Conservation (phyloP, 1,139 yeast species). For the Lodderomyces margitis region DNA sequence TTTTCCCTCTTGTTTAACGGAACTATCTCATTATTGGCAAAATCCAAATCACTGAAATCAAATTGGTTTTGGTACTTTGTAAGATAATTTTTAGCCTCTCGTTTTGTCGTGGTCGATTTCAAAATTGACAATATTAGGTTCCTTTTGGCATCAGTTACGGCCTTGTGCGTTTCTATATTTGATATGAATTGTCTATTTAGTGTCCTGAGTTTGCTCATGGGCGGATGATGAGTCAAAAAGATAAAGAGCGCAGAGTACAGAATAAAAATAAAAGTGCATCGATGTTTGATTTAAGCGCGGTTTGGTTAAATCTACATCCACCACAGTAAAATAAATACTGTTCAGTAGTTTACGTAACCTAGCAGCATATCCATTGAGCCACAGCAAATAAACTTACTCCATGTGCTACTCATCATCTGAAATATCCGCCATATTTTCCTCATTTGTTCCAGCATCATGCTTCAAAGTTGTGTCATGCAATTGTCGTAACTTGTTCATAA, state of each 20-base stretch:
- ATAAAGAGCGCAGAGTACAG: background rate
- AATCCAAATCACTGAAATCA: conserved; percentile 23
- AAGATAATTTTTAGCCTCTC: conserved; percentile 69
- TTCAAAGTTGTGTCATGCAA: conserved; percentile 43
- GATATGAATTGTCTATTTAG: conserved; percentile 37
- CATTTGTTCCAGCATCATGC: conserved; percentile 19
- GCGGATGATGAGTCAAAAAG: background rate
- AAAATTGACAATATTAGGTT: conserved; percentile 66
- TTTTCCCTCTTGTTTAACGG: conserved; percentile 22
- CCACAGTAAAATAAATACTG: no score
- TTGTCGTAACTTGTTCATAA: conserved; percentile 73
- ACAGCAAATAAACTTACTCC: background rate
- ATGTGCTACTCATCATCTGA: conserved; percentile 14
- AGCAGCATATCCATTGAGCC: background rate
- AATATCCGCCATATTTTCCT: conserved; percentile 21
- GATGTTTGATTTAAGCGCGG: conserved; percentile 6
- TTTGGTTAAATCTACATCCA: no score
- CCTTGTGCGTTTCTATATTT: conserved; percentile 34
- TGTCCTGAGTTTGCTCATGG: conserved; percentile 33
- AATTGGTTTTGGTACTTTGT: conserved; percentile 54
- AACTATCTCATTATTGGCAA: conserved; percentile 11
- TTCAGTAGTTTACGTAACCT: background rate
- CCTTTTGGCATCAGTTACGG: conserved; percentile 38
- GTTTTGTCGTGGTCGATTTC: conserved; percentile 71
- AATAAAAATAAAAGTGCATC: no score